These are phyloP conservation scores for Rhododendron molle DNA, from an alignment of 148 eudicot genomes.

Conservation along the genomic window DNA sequence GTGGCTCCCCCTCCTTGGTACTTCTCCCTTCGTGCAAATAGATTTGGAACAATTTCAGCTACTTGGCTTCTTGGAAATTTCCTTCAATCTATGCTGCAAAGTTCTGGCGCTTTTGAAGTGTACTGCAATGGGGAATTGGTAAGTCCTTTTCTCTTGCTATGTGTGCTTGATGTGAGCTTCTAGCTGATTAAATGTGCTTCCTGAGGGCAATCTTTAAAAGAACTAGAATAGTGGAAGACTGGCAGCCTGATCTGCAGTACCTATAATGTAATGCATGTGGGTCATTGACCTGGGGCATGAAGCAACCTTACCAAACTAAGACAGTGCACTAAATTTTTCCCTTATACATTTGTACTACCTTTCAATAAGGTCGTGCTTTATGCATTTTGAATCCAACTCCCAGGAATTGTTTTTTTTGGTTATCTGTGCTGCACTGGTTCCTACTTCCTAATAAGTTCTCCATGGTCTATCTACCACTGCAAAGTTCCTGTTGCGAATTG, in stretches of 20 bases:
- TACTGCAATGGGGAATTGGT: slow-evolving; percentile 68
- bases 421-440: not conserved
- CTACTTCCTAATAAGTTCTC: not conserved
- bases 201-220: not conserved
- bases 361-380: not conserved
- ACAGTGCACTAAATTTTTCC: not conserved
- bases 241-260: not conserved
- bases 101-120: slow-evolving; percentile 97
- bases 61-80: slow-evolving; percentile 93
- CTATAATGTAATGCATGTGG: not conserved
- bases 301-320: not conserved
- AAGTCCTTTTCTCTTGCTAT: slow-evolving; percentile 10
- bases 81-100: slow-evolving; percentile 71
- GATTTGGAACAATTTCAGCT: slow-evolving; percentile 89
- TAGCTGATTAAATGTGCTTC: not conserved
- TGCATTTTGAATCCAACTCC: not conserved
- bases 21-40: slow-evolving; percentile 75
- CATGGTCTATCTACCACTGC: not conserved
- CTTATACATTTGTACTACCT: not conserved
- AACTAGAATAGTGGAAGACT: not conserved
- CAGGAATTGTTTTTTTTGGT: not conserved
- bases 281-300: not conserved
- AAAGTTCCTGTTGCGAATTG: not conserved
- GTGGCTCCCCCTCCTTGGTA: slow-evolving; percentile 90
- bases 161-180: not conserved